Evolutionary conservation across 2,329 filamentous ascomycete species (phyloP).

Genomic region (Cercospora sojina): DNA sequence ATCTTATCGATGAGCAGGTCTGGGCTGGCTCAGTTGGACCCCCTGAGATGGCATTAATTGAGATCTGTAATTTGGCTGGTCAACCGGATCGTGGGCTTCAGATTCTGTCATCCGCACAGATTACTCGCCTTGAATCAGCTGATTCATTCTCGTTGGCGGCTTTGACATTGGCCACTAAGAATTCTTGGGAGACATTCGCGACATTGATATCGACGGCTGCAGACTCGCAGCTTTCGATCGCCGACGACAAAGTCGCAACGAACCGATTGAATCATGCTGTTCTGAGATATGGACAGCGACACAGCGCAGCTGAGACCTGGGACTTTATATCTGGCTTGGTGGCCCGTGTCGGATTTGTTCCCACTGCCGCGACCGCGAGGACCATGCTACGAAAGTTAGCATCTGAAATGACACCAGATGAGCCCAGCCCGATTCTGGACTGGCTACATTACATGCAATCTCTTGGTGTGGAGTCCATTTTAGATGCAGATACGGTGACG

Average conservation of each 20-base stretch:
- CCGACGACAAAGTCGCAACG: not conserved
- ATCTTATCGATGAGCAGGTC: not conserved
- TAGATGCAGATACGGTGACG: conserved; percentile 25
- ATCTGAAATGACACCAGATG: conserved; percentile 13
- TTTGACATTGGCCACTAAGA: conserved; percentile 14
- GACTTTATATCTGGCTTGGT: conserved; percentile 30
- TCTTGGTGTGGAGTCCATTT: conserved; percentile 19
- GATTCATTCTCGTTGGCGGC: conserved; percentile 16
- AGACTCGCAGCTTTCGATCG: not conserved
- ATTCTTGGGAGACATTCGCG: conserved; percentile 16
- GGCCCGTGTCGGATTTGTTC: conserved; percentile 25
- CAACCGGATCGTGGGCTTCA: conserved; percentile 15
- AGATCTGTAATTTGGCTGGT: conserved; percentile 17
- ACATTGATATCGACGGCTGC: not conserved
- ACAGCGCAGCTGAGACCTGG: conserved; percentile 30
- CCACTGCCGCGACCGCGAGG: conserved; percentile 28
- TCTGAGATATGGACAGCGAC: conserved; percentile 20
- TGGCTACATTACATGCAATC: conserved; percentile 30
- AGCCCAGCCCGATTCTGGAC: conserved; percentile 21
- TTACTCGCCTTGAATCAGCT: not conserved
- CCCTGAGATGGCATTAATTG: conserved; percentile 15
- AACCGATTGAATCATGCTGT: conserved; percentile 27
- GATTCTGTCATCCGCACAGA: conserved; percentile 1
- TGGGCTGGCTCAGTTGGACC: not conserved
- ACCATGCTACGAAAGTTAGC: conserved; percentile 31